phyloP scores from a whole-genome alignment of 2,329 filamentous ascomycete species.

The Aspergillus ochraceoroseus region DNA sequence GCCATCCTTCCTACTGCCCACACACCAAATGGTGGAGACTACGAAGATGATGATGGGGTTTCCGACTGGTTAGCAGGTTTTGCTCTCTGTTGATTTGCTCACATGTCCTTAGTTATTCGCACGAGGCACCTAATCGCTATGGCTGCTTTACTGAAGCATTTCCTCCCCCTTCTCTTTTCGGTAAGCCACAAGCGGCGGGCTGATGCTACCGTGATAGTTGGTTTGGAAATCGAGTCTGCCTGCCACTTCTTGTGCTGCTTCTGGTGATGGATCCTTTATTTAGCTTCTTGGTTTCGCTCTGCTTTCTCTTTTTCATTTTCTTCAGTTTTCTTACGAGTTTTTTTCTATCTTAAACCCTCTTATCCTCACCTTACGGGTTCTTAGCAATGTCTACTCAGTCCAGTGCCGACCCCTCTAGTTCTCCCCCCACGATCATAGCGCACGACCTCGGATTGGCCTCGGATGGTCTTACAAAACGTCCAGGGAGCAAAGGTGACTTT shows the following conservation, averaged over 20 bases:
- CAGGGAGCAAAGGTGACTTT: slow-evolving; percentile 8
- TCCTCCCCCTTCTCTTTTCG: slow-evolving; percentile 8
- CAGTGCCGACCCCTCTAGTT: slow-evolving; percentile 5
- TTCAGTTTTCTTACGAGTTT: slow-evolving; percentile 2
- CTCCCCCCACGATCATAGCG: background rate
- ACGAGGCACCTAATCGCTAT: no score
- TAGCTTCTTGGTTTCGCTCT: slow-evolving; percentile 3
- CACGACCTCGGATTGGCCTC: no score
- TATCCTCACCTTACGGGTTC: no score
- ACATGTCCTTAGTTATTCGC: slow-evolving; percentile 1
- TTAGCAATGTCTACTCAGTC: no score
- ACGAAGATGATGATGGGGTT: slow-evolving; percentile 1
- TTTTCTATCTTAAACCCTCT: background rate
- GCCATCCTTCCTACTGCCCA: background rate
- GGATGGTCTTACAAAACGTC: slow-evolving; percentile 15
- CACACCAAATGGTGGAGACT: slow-evolving; percentile 7
- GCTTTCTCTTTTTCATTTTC: slow-evolving; percentile 1
- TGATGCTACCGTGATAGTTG: slow-evolving; percentile 4
- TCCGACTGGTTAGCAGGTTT: background rate
- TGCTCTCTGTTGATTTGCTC: slow-evolving; percentile 12
- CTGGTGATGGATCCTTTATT: slow-evolving; percentile 1
- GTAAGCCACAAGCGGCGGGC: background rate
- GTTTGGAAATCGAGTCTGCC: background rate
- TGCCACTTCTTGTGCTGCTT: slow-evolving; percentile 3
- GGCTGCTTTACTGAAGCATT: background rate